phyloP scores from a whole-genome alignment of 1,284 basidiomycete genomes.

The Binderoboletus segoi region DNA sequence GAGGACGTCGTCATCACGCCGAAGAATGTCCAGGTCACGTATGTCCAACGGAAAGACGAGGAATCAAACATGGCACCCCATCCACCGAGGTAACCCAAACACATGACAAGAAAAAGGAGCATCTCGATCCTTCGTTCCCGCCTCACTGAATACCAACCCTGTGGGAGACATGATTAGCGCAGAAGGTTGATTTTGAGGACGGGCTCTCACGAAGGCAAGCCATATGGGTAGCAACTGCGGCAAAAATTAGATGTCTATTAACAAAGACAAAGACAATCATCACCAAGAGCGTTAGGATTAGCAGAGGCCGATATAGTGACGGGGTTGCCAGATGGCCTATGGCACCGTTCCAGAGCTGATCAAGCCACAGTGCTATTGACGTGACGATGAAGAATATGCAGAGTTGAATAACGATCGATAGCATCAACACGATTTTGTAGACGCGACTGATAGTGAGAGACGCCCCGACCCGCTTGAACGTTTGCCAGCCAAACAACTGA shows the following conservation, averaged over 20 bases:
- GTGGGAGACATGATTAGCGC: conserved; percentile 15
- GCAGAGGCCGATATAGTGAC: conserved; percentile 55
- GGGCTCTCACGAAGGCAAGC: conserved; percentile 54
- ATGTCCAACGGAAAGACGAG: conserved; percentile 74
- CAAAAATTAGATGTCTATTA: conserved; percentile 10
- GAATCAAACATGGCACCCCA: conserved; percentile 76
- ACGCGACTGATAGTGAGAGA: conserved; percentile 70
- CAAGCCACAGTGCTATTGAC: conserved; percentile 73
- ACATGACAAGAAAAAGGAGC: conserved; percentile 63
- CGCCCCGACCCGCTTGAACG: conserved; percentile 83
- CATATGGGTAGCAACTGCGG: conserved; percentile 66
- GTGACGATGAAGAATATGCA: conserved; percentile 75
- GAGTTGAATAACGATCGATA: conserved; percentile 75
- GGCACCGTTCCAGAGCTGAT: conserved; percentile 68
- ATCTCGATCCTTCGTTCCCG: conserved; percentile 61
- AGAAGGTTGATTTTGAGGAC: background rate
- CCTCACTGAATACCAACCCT: conserved; percentile 78
- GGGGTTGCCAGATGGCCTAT: conserved; percentile 55
- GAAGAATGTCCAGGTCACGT: conserved; percentile 75
- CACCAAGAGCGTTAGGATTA: conserved; percentile 61
- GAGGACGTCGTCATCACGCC: conserved; percentile 62
- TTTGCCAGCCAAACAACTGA: conserved; percentile 79
- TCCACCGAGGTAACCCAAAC: conserved; percentile 59
- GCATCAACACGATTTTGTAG: conserved; percentile 69
- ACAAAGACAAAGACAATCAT: conserved; percentile 4